Base-by-base conservation (phyloP, 257 asterid genomes). In the Fraxinus americana region DNA sequence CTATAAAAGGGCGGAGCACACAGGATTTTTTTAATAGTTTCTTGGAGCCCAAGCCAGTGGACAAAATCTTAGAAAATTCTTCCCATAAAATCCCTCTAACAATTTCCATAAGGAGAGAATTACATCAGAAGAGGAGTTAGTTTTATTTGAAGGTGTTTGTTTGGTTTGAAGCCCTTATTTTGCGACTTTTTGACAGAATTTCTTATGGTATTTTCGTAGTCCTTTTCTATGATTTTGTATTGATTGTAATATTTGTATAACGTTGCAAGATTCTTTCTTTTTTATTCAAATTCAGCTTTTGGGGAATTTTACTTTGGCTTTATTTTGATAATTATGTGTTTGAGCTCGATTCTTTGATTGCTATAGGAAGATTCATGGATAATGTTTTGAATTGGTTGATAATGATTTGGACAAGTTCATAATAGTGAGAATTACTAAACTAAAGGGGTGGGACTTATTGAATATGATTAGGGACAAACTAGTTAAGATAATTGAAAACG, bases 151-250 rank as follows among this genome's bases (percentile, higher is more conserved):
- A 79, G 86, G 78, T 19, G 75, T 52, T 75, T 5, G 25, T 30
- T 75, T 8, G 34, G 12, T 54, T 45, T 17, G 75, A 52, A 48
- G 36, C 25, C 25, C 11, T 38, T 63, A 7, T 23, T 70, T 38
- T 43, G 21, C 32, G 59, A 73, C 23, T 11, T 54, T 79, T 14
- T 41, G 30, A 39, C 79, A 35, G 38, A 72, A 1, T 67, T 69
- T 23, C 2, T 12, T 2, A 83, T 83, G 86, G 86, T 83, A 83
- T 54, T 72, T 76, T 35, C 69, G 67, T 54, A 36, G 25, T 2
- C 32, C 23, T 61, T 65, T 73, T 67, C 35, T 74, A 70, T 36
- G 69, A 54, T 54, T 23, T 69, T 36, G 7, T 35, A 11, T 45
- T 29, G 45, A 7, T 27, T 48, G 7, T 72, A 45, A 4, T 6